Base-by-base conservation (phyloP, 2,329 filamentous ascomycete genomes). In the Colletotrichum chrysophilum region DNA sequence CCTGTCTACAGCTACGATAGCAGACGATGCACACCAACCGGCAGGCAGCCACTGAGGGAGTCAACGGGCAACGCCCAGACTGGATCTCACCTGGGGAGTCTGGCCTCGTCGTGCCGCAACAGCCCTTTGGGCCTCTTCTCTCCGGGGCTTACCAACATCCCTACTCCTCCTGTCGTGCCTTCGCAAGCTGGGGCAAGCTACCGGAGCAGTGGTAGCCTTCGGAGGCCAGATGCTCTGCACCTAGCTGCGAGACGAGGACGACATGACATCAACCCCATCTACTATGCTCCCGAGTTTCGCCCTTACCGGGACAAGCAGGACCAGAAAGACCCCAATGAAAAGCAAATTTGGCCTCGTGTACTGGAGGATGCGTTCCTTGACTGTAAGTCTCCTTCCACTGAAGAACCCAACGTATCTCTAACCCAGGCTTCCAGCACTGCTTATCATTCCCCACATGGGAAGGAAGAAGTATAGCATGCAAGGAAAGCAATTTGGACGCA, bases 291-390 rank as follows among this genome's bases (percentile, higher is more conserved):
- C 18, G 89, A 92, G 76, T 94, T 94, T 80, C 88, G 90, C 75
- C 90, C 92, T 78, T 94, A 94, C 83, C 89, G 92, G 78, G 89
- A 89, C 80, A 90, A 92, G 81, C 92, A 93, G 83, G 89, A 88
- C 77, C 90, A 92, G 83, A 93, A 93, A 81, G 90, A 91, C 74
- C 88, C 89, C 74, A 91, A 92, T 79, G 88, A 91, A 78, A 91
- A 92, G 79, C 87, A 89, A 76, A 91, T 89, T 82, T 90, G 92
- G 92, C 87, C 92, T 70, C 87, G 91, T 4, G 88, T 91, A 78
- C 86, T 94, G 10, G 92, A 94, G 81, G 88, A 91, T 86, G 90
- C 91, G 38, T 94, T 94, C 80, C 88, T 94, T 75, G 92, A 94
- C 84, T 91, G 92, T 93, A 84, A 85, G 89, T 80, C 26, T 21